phyloP scores from a whole-genome alignment of 202 grass and related monocot genomes.

The Sporobolus alterniflorus region DNA sequence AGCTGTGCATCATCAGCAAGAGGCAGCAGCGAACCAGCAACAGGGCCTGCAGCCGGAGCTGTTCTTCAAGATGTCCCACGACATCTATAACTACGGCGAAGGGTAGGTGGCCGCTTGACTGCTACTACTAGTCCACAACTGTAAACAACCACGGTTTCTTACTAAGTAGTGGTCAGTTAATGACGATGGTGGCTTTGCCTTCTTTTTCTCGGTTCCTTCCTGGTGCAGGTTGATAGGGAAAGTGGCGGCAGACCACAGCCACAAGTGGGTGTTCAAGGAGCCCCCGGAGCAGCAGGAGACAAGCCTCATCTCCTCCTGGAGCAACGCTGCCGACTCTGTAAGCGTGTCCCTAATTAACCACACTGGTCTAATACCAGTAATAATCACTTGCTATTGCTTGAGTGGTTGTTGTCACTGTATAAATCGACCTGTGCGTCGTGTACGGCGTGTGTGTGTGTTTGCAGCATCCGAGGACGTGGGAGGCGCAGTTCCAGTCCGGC shows the following conservation, averaged over 20 bases:
- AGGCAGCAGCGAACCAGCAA: conserved; percentile 26
- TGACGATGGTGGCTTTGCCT: background rate
- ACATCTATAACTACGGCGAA: conserved; percentile 99
- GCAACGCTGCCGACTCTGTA: conserved; percentile 87
- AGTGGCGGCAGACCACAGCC: conserved; percentile 92
- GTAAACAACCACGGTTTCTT: background rate
- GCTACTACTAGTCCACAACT: too few relatives aligned
- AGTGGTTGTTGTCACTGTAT: background rate
- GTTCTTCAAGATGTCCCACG: conserved; percentile 99
- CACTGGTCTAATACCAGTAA: background rate
- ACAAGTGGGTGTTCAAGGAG: conserved; percentile 97
- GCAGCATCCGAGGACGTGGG: conserved; percentile 97
- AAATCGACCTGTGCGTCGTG: background rate
- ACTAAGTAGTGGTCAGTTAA: background rate
- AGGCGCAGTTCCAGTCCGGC: conserved; percentile 69
- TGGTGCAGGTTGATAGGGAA: conserved; percentile 89
- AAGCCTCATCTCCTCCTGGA: conserved; percentile 70
- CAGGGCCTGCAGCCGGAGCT: conserved; percentile 84
- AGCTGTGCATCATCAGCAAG: conserved; percentile 38
- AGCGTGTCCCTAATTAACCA: conserved; percentile 25
- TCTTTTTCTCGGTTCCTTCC: background rate
- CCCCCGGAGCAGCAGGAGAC: conserved; percentile 58
- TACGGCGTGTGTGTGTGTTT: background rate
- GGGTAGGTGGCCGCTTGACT: conserved; percentile 37
- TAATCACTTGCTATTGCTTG: background rate